Base-by-base conservation (phyloP, 1,284 basidiomycete genomes). In the Nidula niveotomentosa region DNA sequence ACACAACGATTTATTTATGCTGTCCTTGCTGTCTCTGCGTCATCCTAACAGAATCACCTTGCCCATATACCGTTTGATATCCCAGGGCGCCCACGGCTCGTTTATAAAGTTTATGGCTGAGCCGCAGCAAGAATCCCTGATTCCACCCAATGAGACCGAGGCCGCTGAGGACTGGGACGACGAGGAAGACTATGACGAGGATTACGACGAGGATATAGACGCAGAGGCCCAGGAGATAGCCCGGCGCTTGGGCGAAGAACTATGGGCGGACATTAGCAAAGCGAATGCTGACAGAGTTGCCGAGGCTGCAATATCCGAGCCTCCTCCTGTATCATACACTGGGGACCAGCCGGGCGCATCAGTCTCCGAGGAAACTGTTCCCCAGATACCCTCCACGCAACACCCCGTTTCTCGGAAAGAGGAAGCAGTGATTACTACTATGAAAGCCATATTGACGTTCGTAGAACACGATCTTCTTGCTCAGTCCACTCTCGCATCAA, bases 161-260 rank as follows among this genome's bases (percentile, higher is more conserved):
- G 74, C 73, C 4, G 70, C 69, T 45, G 75, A 74, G 4, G 73
- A 72, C 35, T 67, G 70, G 61, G 71, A 75, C n/a, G 75, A 80
- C 9, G 78, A 78, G 43, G 70, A 75, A 9, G 75, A 79, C 8
- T 76, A 74, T 6, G 78, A 76, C 0, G 79, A 83, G 2, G 80
- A 81, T 5, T 83, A 79, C 0, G 83, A 82, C 30, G 80, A 81
- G 13, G 85, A 86, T 54, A 80, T 83, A n/a, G 86, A 86, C 33
- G 86, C 84, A 7, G 84, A 88, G 56, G 86, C 86, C 6, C 81
- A 87, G 60, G 87, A 84, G 58, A 87, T 90, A 60, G 86, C 86
- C 6, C 78, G 83, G 48, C 74, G 83, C 36, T 70, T 91, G 34
- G 83, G 85, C 10, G 86, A 87, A 59, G 83, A 90, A 56, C 75